phyloP scores from a whole-genome alignment of 106 monocot genomes.

The Acanthochlamys bracteata region DNA sequence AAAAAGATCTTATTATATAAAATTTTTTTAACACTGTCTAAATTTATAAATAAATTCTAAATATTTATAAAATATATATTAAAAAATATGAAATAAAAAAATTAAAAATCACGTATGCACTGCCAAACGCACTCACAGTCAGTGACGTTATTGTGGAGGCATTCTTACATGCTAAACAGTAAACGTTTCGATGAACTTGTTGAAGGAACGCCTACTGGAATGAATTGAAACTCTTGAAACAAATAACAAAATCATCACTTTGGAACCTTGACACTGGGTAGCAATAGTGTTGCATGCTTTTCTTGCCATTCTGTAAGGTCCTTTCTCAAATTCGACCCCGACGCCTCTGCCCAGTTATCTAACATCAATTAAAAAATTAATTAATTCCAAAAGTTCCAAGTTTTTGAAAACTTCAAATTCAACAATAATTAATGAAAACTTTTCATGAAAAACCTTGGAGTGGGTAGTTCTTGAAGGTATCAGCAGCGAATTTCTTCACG shows the following conservation, averaged over 20 bases:
- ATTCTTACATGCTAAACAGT: too few species aligned
- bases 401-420: neutral
- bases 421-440: neutral
- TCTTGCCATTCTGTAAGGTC: slow-evolving; percentile 92
- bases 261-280: slow-evolving; percentile 58
- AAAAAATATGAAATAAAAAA: too few species aligned
- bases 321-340: slow-evolving; percentile 18
- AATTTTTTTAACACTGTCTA: too few species aligned
- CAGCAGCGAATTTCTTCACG: slow-evolving; percentile 50
- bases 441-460: slow-evolving; percentile 17
- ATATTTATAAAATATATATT: too few species aligned
- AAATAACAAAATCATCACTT: neutral
- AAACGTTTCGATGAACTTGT: too few species aligned
- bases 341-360: slow-evolving; percentile 16
- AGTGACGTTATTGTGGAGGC: too few species aligned
- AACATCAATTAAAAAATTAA: too few species aligned
- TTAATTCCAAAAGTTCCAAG: neutral
- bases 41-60: too few species aligned
- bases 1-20: too few species aligned
- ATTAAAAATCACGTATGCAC: too few species aligned
- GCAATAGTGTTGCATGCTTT: slow-evolving; percentile 59
- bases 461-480: slow-evolving; percentile 65
- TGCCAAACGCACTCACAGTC: too few species aligned
- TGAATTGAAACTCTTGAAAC: neutral
- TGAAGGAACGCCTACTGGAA: neutral